A percentile compares a stretch with the other conserved stretches of the same genome.
Conservation (phyloP, 1,284 basidiomycete species). For the Pseudozyma pruni region DNA sequence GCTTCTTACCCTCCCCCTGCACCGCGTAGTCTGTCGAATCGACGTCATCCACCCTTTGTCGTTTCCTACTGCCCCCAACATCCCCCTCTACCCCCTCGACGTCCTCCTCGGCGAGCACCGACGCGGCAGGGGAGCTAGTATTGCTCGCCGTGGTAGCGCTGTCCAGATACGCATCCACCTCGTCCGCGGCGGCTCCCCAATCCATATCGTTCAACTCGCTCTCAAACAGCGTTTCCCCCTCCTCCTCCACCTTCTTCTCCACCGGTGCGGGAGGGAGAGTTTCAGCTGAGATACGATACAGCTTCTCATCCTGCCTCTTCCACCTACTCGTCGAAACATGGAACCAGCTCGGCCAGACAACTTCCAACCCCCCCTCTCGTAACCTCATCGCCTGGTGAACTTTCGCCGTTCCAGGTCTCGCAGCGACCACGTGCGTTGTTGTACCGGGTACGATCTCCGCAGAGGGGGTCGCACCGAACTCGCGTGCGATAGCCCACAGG, state of each 20-base stretch:
- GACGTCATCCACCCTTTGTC: constrained; percentile 6
- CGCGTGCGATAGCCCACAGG: constrained; percentile 84
- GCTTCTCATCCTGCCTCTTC: constrained; percentile 78
- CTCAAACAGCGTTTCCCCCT: constrained; percentile 31
- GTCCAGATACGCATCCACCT: constrained; percentile 82
- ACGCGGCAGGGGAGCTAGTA: constrained; percentile 30
- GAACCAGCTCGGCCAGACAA: constrained; percentile 90
- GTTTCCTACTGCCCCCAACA: constrained; percentile 6
- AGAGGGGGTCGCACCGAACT: constrained; percentile 87
- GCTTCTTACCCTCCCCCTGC: constrained; percentile 50
- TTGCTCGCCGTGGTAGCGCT: constrained; percentile 53
- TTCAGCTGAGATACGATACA: constrained; percentile 71
- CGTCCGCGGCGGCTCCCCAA: constrained; percentile 83
- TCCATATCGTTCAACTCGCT: constrained; percentile 58
- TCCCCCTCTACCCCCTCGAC: constrained; percentile 23
- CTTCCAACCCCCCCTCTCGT: constrained; percentile 72
- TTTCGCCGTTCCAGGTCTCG: constrained; percentile 81
- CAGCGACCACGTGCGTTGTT: constrained; percentile 87
- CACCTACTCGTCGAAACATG: constrained; percentile 84
- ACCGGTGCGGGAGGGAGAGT: no score
- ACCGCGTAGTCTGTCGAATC: constrained; percentile 10
- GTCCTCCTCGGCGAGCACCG: constrained; percentile 35
- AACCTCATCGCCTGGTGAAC: constrained; percentile 76
- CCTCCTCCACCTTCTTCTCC: constrained; percentile 1
- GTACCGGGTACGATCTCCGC: constrained; percentile 76